Conservation (phyloP, 116 monocot species). For the Thalassia testudinum region DNA sequence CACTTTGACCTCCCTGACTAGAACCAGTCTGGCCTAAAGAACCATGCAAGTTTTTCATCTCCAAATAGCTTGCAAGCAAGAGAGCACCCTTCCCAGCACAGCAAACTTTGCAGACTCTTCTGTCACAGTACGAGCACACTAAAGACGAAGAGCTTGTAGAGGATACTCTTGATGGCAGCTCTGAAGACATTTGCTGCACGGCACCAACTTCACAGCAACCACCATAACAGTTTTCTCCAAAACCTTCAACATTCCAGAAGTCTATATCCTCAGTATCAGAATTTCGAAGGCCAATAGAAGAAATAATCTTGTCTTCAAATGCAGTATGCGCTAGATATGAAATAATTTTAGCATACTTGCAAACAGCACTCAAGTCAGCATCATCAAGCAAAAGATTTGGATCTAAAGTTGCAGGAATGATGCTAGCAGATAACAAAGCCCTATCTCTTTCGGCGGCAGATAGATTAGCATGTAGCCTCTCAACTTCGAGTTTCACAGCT, state of each 20-base stretch:
- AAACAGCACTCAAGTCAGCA: constrained; percentile 28
- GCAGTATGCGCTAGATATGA: constrained; percentile 55
- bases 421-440: constrained; percentile 52
- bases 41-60: constrained; percentile 42
- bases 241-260: constrained; percentile 78
- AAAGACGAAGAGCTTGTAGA: constrained; percentile 22
- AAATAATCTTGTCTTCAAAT: constrained; percentile 66
- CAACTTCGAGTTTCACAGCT: constrained; percentile 77
- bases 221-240: constrained; percentile 40
- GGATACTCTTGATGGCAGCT: constrained; percentile 6
- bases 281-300: constrained; percentile 69
- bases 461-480: constrained; percentile 52
- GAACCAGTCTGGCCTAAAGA: constrained; percentile 47
- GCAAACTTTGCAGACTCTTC: constrained; percentile 65
- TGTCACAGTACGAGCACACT: constrained; percentile 53
- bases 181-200: constrained; percentile 15
- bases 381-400: constrained; percentile 75
- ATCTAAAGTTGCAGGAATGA: constrained; percentile 82
- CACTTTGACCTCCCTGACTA: constrained; percentile 45
- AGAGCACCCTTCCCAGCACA: constrained; percentile 89
- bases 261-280: constrained; percentile 32
- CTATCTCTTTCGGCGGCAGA: constrained; percentile 90
- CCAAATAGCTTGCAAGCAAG: constrained; percentile 37
- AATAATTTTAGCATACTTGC: constrained; percentile 52
- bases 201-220: constrained; percentile 51